phyloP scores from a whole-genome alignment of 192 early-diverging fungal genomes.

The Coemansia sp. region DNA sequence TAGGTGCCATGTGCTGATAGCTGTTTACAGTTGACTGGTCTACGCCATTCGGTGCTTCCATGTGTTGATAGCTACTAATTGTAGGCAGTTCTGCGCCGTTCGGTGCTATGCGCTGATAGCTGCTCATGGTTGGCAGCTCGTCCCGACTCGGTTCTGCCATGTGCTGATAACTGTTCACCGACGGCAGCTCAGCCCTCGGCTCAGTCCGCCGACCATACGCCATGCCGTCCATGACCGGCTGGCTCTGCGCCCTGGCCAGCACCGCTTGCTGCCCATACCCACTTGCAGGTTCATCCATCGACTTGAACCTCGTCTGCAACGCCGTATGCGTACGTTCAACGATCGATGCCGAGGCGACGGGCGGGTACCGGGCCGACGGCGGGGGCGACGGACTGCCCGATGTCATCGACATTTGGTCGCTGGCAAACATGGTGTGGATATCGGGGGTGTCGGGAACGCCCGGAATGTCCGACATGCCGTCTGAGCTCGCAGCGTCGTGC shows the following conservation, averaged over 20 bases:
- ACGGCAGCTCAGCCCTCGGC: conserved; percentile 26
- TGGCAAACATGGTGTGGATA: conserved; percentile 22
- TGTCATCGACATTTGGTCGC: conserved; percentile 15
- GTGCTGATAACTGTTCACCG: conserved; percentile 41
- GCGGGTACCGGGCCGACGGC: neutral
- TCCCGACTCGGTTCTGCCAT: too few species aligned
- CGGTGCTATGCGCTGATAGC: conserved; percentile 8
- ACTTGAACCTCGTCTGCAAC: conserved; percentile 29
- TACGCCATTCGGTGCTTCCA: too few species aligned
- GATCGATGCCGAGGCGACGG: conserved; percentile 11
- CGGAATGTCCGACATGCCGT: conserved; percentile 14
- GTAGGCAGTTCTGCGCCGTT: too few species aligned
- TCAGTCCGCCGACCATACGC: neutral
- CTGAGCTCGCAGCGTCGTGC: conserved; percentile 12
- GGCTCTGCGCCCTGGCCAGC: conserved; percentile 54
- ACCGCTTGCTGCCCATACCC: conserved; percentile 55
- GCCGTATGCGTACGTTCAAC: conserved; percentile 31
- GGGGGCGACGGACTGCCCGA: conserved; percentile 16
- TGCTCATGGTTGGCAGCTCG: conserved; percentile 53
- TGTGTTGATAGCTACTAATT: too few species aligned
- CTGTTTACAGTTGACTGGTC: conserved; percentile 53
- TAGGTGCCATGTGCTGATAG: too few species aligned
- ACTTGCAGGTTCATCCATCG: neutral
- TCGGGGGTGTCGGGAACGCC: conserved; percentile 33
- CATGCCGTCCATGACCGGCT: conserved; percentile 56